Evolutionary conservation across 2,329 filamentous ascomycete genomes (phyloP), one percentile per base, ranked within the genome.

Genomic region (Phaeomoniella chlamydospora): DNA sequence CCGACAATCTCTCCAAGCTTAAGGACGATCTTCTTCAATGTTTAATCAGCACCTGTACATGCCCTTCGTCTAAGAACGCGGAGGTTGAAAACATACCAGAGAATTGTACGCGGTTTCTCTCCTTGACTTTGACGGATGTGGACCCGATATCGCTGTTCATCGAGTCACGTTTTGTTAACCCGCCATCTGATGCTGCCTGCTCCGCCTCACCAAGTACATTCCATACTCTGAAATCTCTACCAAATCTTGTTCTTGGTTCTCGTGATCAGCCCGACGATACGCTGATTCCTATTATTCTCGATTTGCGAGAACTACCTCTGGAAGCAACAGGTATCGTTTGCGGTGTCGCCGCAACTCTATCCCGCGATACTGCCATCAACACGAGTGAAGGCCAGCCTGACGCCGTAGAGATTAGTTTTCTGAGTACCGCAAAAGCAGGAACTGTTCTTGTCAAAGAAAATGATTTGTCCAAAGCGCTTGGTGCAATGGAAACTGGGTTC

Each of bases 281-380:
- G 39, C 67, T 87, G 19, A 74, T 92, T 2, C 86, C 90, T 1
- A 90, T 98, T 46, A 88, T 86, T 39, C 69, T 98, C 3, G 85
- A 96, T 48, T 68, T 98, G 16, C 75, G 74, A 14, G 75, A 74
- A 30, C 63, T 96, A 29, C 83, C 88, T 0, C 69, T 88, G 30
- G 85, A 94, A 55, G 86, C 85, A 5, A 93, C 87, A 0, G 88
- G 88, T 15, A 94, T 98, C 39, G 85, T 98, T 3, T 94, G 87
- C 46, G 88, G 90, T 17, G 84, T 98, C 2, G 87, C 88, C 0
- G 84, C 86, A 16, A 72, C 77, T 37, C 65, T 96, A 17, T 80
- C 86, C 1, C 74, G 81, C 34, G 81, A 82, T 32, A n/a, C 22
- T 6, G 77, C 84, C 55, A 58, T 66, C 37, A 61, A 61, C 46